Base-by-base conservation (phyloP, 768 basidiomycete genomes). In the Cubamyces lactineus region DNA sequence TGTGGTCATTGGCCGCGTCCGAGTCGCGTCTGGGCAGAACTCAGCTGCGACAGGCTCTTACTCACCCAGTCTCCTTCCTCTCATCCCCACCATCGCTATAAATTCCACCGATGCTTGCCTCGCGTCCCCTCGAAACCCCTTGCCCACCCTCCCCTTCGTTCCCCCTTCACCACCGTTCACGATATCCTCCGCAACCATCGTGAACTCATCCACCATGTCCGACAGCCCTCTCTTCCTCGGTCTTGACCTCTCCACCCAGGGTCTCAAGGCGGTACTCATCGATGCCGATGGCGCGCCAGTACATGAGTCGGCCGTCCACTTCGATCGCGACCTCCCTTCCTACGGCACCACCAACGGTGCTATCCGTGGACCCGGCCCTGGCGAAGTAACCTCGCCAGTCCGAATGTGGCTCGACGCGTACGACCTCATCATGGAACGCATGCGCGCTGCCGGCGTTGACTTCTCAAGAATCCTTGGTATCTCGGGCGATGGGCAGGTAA, bases 221-320 rank as follows among this genome's bases (percentile, higher is more conserved):
- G 54, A 62, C 42, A 54, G 57, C 28, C 76, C 76, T 15, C 77
- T 79, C 41, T 93, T 92, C 71, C 86, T 94, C 23, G 93, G 93
- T 15, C 82, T 94, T 56, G 93, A 95, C 74, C 82, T 94, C 41
- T 93, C 91, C 1, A 95, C 93, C 0, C 94, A 96, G 70, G 86
- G 88, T 65, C 80, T 92, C 57, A 92, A 96, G 74, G 91, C 87
- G 0, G 82, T 92, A 42, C 69, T 94, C 51, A 82, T 90, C 56
- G 74, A 82, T 21, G 78, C 85, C 42, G 79, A 85, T 59, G 79
- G 80, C 17, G 73, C 78, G 19, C 78, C 91, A 59, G 77, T 91
- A 0, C 82, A 88, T 66, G 88, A 94, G 72, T 79, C 82, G 12
- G 79, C 87, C 2, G 87, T 95, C 17, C 82, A 91, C 71, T 96